A percentile compares a stretch with the other conserved stretches of the same genome.
Evolutionary conservation across 2,329 filamentous ascomycete genomes (phyloP).

Genomic region (Apiospora hydei): DNA sequence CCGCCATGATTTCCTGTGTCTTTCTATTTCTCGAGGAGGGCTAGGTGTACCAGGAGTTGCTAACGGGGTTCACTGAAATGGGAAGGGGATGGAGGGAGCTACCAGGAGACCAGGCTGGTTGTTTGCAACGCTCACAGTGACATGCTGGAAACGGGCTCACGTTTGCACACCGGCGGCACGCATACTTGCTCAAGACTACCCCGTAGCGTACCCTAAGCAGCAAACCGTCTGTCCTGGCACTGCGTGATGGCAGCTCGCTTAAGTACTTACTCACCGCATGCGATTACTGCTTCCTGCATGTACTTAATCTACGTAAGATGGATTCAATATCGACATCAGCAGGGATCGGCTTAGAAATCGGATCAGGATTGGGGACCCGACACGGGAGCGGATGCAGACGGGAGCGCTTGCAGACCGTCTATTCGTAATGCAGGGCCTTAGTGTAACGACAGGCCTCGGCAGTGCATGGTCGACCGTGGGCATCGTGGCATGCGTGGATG

Average conservation of each 20-base stretch:
- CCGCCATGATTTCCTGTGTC: not conserved
- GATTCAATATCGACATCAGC: not conserved
- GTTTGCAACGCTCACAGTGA: not conserved
- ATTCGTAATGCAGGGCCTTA: conserved; percentile 5
- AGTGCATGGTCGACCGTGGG: not conserved
- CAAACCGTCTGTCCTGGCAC: not conserved
- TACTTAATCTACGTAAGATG: not conserved
- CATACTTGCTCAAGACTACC: not conserved
- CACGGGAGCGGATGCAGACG: not conserved
- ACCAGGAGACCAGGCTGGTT: not conserved
- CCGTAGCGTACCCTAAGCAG: not conserved
- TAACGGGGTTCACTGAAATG: too few relatives aligned
- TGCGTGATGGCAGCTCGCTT: too few relatives aligned
- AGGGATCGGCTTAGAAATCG: conserved; percentile 29
- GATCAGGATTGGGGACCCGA: not conserved
- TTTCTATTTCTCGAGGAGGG: too few relatives aligned
- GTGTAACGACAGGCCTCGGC: not conserved
- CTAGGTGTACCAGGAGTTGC: not conserved
- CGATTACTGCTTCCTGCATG: not conserved
- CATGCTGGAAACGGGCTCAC: not conserved
- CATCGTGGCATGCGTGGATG: not conserved
- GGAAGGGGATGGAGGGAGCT: too few relatives aligned
- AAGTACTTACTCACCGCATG: not conserved
- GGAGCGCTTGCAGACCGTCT: not conserved
- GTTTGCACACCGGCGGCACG: not conserved